phyloP scores from a whole-genome alignment of 2,329 filamentous ascomycete genomes.

The Fusarium secorum region DNA sequence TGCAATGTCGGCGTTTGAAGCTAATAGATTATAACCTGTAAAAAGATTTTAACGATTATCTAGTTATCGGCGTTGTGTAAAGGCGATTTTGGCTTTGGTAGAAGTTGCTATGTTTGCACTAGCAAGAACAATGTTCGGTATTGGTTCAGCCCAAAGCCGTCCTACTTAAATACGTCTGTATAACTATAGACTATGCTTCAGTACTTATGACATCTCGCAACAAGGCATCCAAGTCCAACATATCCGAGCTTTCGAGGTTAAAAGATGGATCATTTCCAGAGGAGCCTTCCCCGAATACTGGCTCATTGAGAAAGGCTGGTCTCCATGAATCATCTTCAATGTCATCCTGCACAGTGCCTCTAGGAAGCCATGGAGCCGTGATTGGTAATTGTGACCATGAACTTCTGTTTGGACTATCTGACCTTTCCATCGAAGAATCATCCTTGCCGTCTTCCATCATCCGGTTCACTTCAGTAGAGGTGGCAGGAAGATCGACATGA shows the following conservation, averaged over 20 bases:
- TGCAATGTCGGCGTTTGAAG: accelerated
- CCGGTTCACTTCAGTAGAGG: accelerated
- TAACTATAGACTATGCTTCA: background rate
- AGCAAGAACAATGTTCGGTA: background rate
- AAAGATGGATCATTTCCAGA: accelerated
- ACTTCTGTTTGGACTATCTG: accelerated
- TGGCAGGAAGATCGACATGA: accelerated
- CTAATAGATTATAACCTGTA: background rate
- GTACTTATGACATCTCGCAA: background rate
- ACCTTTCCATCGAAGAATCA: accelerated
- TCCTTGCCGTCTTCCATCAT: accelerated
- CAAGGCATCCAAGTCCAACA: background rate
- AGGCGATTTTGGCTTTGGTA: background rate
- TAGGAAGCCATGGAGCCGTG: too few relatives aligned
- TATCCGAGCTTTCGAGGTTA: accelerated
- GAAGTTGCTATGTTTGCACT: background rate
- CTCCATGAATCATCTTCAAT: background rate
- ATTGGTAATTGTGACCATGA: background rate
- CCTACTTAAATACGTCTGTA: too few relatives aligned
- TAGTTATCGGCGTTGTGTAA: too few relatives aligned
- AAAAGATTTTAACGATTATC: too few relatives aligned
- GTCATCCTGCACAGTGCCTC: too few relatives aligned
- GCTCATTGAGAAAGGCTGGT: background rate
- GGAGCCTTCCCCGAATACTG: background rate
- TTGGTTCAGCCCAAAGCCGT: accelerated